Percentiles rank a stretch among this genome's conserved stretches.
Evolutionary conservation across 305 asterid genomes (phyloP).

Genomic region (Fraxinus floribunda): DNA sequence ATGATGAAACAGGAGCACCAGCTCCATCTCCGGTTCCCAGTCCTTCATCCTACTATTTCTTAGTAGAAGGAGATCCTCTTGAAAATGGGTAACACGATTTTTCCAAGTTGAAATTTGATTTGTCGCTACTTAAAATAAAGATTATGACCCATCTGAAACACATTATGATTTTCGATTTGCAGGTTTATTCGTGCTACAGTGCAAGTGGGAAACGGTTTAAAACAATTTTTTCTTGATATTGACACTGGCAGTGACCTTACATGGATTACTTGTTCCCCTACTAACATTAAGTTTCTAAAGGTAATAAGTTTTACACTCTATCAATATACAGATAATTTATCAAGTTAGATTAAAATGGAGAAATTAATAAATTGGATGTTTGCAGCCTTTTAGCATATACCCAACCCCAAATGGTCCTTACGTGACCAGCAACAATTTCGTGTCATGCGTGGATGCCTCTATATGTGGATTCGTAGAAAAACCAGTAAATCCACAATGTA

Average conservation of each 20-base stretch:
- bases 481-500: background rate
- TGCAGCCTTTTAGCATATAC: background rate
- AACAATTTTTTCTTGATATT: conserved; percentile 33
- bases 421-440: background rate
- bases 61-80: background rate
- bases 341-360: background rate
- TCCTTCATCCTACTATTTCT: background rate
- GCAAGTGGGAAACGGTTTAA: background rate
- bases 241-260: conserved; percentile 46
- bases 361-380: background rate
- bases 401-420: background rate
- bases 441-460: background rate
- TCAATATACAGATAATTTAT: background rate
- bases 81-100: background rate
- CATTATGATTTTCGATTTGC: background rate
- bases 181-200: background rate
- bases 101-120: background rate
- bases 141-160: background rate
- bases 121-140: background rate
- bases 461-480: background rate
- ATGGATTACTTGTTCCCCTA: conserved; percentile 32
- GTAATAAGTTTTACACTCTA: conserved; percentile 13
- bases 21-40: background rate
- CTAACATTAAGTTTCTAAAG: background rate
- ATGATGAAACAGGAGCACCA: background rate